These are phyloP conservation scores for Piedraia hortae DNA, from an alignment of 2,329 filamentous ascomycete genomes.

Conservation along the genomic window DNA sequence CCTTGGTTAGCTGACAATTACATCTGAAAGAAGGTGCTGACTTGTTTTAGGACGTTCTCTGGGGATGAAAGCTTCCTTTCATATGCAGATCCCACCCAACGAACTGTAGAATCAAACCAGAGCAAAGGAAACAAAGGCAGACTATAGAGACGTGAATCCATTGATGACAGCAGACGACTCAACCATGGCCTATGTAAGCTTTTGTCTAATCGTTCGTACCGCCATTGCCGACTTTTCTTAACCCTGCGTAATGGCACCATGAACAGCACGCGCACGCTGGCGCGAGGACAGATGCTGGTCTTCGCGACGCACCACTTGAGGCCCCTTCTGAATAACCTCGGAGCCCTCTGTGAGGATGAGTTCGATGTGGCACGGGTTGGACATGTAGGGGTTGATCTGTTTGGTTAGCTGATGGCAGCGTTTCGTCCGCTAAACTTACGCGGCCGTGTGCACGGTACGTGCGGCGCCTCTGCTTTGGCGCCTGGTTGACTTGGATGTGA, in stretches of 20 bases:
- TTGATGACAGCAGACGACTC: too few relatives aligned
- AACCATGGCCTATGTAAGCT: too few relatives aligned
- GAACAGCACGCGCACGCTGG: constrained; percentile 52
- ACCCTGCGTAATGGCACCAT: constrained; percentile 24
- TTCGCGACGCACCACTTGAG: constrained; percentile 33
- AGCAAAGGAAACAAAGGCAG: too few relatives aligned
- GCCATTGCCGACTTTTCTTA: too few relatives aligned
- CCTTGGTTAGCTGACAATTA: too few relatives aligned
- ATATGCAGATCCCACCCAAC: too few relatives aligned
- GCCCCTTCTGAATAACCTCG: constrained; percentile 82
- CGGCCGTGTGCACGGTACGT: constrained; percentile 99
- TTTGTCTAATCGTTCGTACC: too few relatives aligned
- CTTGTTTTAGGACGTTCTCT: too few relatives aligned
- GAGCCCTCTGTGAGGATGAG: constrained; percentile 95
- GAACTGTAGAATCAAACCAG: too few relatives aligned
- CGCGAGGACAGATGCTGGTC: constrained; percentile 47
- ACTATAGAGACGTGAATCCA: too few relatives aligned
- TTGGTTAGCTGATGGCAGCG: neutral
- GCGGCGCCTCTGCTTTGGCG: constrained; percentile 93
- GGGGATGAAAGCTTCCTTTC: too few relatives aligned
- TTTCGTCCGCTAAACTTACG: constrained; percentile 1
- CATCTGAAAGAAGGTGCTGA: too few relatives aligned
- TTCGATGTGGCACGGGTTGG: constrained; percentile 99
- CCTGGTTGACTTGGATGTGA: constrained; percentile 99
- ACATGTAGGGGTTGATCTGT: constrained; percentile 99